These are phyloP conservation scores for Acarospora socialis DNA, from an alignment of 2,329 filamentous ascomycete species.

Conservation along the genomic window DNA sequence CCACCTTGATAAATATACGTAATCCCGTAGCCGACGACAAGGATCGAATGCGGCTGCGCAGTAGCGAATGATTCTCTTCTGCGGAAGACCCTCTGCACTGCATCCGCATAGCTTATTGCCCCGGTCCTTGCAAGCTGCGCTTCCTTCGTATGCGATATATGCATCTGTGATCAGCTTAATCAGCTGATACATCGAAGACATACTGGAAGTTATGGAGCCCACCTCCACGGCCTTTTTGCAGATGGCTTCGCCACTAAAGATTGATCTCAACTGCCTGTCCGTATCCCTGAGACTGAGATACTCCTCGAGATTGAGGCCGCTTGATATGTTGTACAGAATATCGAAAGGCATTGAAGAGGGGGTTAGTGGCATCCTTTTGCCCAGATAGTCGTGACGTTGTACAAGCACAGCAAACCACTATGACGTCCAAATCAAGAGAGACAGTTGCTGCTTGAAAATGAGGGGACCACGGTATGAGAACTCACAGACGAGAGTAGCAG, in stretches of 20 bases:
- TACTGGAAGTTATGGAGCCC: slow-evolving; percentile 13
- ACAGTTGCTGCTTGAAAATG: too few relatives aligned
- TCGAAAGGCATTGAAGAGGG: slow-evolving; percentile 46
- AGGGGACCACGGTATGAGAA: too few relatives aligned
- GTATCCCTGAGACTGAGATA: slow-evolving; percentile 41
- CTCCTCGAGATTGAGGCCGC: slow-evolving; percentile 42
- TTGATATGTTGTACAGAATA: slow-evolving; percentile 45
- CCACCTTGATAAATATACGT: slow-evolving; percentile 50
- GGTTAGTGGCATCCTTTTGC: slow-evolving; percentile 11
- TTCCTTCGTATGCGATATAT: slow-evolving; percentile 31
- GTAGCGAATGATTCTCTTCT: slow-evolving; percentile 44
- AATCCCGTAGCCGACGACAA: slow-evolving; percentile 44
- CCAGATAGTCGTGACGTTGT: too few relatives aligned
- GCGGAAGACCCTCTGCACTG: slow-evolving; percentile 47
- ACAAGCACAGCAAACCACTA: too few relatives aligned
- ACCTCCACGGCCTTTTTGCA: slow-evolving; percentile 47
- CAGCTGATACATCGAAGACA: slow-evolving; percentile 8
- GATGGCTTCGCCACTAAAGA: slow-evolving; percentile 41
- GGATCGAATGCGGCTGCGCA: slow-evolving; percentile 47
- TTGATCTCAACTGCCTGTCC: slow-evolving; percentile 36
- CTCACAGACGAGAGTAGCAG: too few relatives aligned
- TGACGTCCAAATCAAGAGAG: too few relatives aligned
- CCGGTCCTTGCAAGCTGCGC: slow-evolving; percentile 24
- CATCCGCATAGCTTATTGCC: slow-evolving; percentile 34
- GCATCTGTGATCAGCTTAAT: slow-evolving; percentile 22